Evolutionary conservation across 371 early-diverging fungal genomes (phyloP), one percentile per base, ranked within the genome.

Genomic region (Rhizomucor pusillus): DNA sequence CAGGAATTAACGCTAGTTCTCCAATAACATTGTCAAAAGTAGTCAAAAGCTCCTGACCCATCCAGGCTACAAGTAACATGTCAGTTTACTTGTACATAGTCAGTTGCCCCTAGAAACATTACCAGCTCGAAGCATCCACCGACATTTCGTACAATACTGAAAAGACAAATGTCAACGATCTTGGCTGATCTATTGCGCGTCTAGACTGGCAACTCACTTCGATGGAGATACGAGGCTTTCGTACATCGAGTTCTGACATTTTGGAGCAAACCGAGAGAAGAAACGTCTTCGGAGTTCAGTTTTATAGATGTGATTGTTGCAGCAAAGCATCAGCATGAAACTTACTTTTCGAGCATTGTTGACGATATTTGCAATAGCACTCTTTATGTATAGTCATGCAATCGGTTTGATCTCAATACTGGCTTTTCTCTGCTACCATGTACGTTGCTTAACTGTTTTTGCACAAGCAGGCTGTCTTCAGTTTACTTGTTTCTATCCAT

Each of bases 11-110:
- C 3, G 86, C 83, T 1, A 88, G 62, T 43, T 87, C 88, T 19
- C 87, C 86, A 45, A 88, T 75, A 4, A 62, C 57, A 36, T 71
- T 75, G 29, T 75, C 77, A 60, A 88, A 88, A 3, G 89, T 88
- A 13, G 81, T 75, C 29, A 88, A 67, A 20, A 88, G 60, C 54
- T 88, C 89, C 49, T 88, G 89, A 5, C 84, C 86, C 71, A 77
- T 75, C 88, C 88, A 88, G 33, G 84, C 88, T 62, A 52, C 49
- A 22, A 3, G 36, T 18, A 24, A 47, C 34, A n/a, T 16, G 6
- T 37, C 13, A 39, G 13, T 41, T 12, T 43, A 43, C 29, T 43
- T 23, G 43, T 47, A 36, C 18, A 7, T 29, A 3, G 29, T 29
- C 29, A 7, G 33, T 50, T 39, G 40, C 33, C 25, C 13, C 10